A percentile compares a stretch with the other conserved stretches of the same genome.
phyloP scores from a whole-genome alignment of 2,329 filamentous ascomycete species.

The Colletotrichum tanaceti region DNA sequence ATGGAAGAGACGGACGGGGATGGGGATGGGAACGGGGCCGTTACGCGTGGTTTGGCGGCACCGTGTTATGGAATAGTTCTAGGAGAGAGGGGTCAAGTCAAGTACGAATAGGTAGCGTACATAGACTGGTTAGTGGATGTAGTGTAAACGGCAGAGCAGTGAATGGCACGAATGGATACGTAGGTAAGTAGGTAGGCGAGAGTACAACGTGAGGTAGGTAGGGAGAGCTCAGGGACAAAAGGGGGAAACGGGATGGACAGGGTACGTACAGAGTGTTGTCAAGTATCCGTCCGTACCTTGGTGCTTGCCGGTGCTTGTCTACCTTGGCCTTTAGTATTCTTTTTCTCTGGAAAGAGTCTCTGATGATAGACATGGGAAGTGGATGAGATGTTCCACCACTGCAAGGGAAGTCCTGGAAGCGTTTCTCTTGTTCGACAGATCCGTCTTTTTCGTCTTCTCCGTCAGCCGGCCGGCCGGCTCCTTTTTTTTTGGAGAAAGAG shows the following conservation, averaged over 20 bases:
- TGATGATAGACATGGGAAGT: background rate
- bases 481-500: background rate
- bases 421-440: background rate
- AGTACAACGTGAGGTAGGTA: background rate
- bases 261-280: constrained; percentile 5
- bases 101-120: too few relatives aligned
- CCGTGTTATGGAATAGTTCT: background rate
- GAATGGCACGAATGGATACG: too few relatives aligned
- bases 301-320: background rate
- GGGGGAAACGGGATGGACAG: background rate
- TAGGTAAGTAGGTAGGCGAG: constrained; percentile 14
- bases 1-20: background rate
- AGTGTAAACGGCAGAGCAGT: background rate
- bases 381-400: constrained; percentile 4
- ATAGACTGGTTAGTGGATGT: too few relatives aligned
- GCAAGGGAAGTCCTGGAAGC: background rate
- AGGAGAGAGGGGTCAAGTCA: constrained; percentile 1
- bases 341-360: background rate
- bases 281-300: background rate
- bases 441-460: background rate
- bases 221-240: background rate
- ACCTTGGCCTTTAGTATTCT: background rate
- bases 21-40: constrained; percentile 2
- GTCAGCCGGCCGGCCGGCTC: background rate
- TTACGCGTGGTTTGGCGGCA: constrained; percentile 2